phyloP scores from a whole-genome alignment of 768 basidiomycete species.

The Termitomyces sp. region DNA sequence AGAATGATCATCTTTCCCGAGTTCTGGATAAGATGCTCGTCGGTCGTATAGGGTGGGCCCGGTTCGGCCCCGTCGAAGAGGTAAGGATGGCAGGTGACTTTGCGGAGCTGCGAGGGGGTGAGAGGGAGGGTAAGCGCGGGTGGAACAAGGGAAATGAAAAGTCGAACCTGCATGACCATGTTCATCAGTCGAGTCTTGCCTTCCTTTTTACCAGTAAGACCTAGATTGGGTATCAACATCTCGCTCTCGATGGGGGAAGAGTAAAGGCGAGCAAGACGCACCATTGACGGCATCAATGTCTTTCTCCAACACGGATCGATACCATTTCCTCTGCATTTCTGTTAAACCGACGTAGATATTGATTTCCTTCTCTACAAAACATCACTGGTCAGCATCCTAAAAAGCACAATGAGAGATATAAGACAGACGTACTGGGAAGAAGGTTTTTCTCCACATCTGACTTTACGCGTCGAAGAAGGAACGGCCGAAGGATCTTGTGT shows the following conservation, averaged over 20 bases:
- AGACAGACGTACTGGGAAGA: slow-evolving; percentile 63
- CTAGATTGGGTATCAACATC: slow-evolving; percentile 26
- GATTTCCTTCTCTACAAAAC: slow-evolving; percentile 82
- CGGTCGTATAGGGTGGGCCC: slow-evolving; percentile 96
- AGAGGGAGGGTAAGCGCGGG: neutral
- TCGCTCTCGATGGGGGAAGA: neutral
- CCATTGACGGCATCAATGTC: slow-evolving; percentile 99
- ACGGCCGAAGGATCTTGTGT: slow-evolving; percentile 94
- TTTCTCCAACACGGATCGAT: slow-evolving; percentile 91
- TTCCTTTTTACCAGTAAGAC: slow-evolving; percentile 94
- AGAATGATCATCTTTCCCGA: slow-evolving; percentile 97
- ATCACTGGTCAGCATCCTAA: slow-evolving; percentile 1
- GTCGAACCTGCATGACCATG: slow-evolving; percentile 91
- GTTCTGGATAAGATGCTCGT: slow-evolving; percentile 92
- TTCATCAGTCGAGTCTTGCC: slow-evolving; percentile 97
- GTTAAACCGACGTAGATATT: slow-evolving; percentile 97
- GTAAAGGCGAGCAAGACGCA: slow-evolving; percentile 19
- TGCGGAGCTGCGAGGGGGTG: slow-evolving; percentile 46
- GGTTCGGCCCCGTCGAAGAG: slow-evolving; percentile 97
- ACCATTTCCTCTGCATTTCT: slow-evolving; percentile 99
- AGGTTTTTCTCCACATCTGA: slow-evolving; percentile 95
- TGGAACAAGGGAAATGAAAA: neutral
- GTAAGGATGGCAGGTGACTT: slow-evolving; percentile 88
- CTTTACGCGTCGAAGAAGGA: slow-evolving; percentile 92
- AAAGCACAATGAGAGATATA: neutral